Evolutionary conservation across 2,329 filamentous ascomycete genomes (phyloP), one percentile per base, ranked within the genome.

Genomic region (Fusarium domesticum): DNA sequence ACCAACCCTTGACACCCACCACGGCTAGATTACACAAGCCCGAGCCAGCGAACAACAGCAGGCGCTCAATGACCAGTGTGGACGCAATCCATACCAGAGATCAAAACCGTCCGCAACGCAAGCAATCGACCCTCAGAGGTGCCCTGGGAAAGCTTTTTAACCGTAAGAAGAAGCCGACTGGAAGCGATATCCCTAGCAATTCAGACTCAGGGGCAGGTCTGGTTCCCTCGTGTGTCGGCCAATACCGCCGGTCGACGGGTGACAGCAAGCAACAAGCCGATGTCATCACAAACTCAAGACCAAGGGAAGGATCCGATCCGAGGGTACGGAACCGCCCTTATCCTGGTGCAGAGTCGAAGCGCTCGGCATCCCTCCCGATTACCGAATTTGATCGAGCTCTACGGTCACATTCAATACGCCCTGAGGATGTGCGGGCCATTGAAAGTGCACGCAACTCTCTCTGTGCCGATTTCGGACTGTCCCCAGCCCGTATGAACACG

Each of bases 321-420:
- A 50, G 49, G 73, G 72, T 71, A 70, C 51, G 69, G 67, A 23
- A 63, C 64, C 37, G 67, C 63, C 33, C 60, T 68, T 41, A 65
- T 51, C 48, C 65, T 59, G 50, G 54, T 38, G 53, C 49, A 39
- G 72, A 72, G 48, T 65, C 70, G 15, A 78, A 81, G 57, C 75
- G 80, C 43, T 80, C 80, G 6, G 71, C 72, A 5, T 83, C 81
- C 5, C 56, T 83, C 23, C 80, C 80, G 7, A 72, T 83, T 39
- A 80, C 75, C 35, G 80, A 84, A 54, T 80, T 75, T 49, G 78
- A 81, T 48, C 72, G 76, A 34, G 80, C 81, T 2, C 60, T 84
- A 30, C 72, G 80, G 35, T 84, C 81, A 11, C 80, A 84, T 58
- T 83, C 81, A 2, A 67, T 82, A 32, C 76, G 78, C 1, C 74